These are phyloP conservation scores for Starmera pachycereana DNA, from an alignment of 805 yeast genomes.

Conservation along the genomic window DNA sequence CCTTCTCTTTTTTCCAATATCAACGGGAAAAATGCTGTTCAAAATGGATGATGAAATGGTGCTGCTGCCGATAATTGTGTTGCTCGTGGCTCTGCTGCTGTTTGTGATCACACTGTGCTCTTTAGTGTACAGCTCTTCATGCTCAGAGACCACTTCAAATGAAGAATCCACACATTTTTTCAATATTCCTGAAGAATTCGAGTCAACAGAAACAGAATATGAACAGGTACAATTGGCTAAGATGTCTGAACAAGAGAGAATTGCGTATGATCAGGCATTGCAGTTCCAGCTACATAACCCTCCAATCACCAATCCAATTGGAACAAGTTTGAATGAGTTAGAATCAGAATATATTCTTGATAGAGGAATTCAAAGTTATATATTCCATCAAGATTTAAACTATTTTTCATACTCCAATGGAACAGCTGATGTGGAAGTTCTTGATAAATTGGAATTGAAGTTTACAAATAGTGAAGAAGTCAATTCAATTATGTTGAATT, in stretches of 20 bases:
- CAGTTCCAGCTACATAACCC: constrained; percentile 13
- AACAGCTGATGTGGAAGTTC: constrained; percentile 3
- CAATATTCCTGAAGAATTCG: constrained; percentile 47
- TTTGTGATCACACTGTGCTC: constrained; percentile 20
- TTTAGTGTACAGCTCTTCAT: constrained; percentile 10
- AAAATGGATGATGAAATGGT: constrained; percentile 16
- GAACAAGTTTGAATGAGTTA: not conserved
- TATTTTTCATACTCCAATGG: constrained; percentile 6
- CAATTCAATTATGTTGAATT: constrained; percentile 20
- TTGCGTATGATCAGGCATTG: constrained; percentile 18
- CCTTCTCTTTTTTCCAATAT: not conserved
- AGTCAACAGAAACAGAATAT: constrained; percentile 64
- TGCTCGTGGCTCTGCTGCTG: constrained; percentile 21
- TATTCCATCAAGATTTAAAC: constrained; percentile 6
- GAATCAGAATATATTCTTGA: constrained; percentile 11
- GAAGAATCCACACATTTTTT: constrained; percentile 4
- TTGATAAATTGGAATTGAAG: constrained; percentile 9
- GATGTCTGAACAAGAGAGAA: not conserved
- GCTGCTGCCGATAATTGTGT: constrained; percentile 21
- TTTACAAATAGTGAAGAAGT: constrained; percentile 6
- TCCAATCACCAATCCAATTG: not conserved
- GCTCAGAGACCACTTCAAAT: too few relatives aligned
- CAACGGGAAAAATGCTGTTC: not conserved
- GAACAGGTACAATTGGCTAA: constrained; percentile 32
- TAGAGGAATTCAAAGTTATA: constrained; percentile 15